These are phyloP conservation scores for Zymoseptoria passerinii DNA, from an alignment of 2,329 filamentous ascomycete genomes.

Conservation along the genomic window DNA sequence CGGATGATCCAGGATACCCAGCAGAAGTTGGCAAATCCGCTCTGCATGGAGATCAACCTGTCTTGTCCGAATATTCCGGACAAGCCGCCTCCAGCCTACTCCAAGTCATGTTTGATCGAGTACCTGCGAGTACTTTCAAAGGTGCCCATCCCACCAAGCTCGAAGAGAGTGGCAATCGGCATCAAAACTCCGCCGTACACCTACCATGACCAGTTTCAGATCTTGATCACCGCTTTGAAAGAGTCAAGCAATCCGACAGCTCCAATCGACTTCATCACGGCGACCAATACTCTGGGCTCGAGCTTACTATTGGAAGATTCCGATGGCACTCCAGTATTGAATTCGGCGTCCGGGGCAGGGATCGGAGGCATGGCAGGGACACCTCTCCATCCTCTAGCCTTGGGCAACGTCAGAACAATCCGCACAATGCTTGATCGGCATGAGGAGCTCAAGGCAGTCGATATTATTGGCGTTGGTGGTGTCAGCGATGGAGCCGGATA, in stretches of 20 bases:
- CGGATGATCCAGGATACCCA: slow-evolving; percentile 36
- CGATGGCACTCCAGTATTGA: slow-evolving; percentile 33
- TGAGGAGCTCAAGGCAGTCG: slow-evolving; percentile 44
- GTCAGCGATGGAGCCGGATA: slow-evolving; percentile 58
- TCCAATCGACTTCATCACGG: slow-evolving; percentile 60
- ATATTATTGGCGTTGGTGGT: slow-evolving; percentile 64
- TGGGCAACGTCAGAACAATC: slow-evolving; percentile 69
- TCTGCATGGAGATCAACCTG: slow-evolving; percentile 70
- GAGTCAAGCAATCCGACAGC: slow-evolving; percentile 26
- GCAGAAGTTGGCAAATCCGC: slow-evolving; percentile 34
- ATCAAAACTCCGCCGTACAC: slow-evolving; percentile 74
- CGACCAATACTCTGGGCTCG: slow-evolving; percentile 65
- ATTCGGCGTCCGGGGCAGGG: slow-evolving; percentile 47
- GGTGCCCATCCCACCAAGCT: neutral
- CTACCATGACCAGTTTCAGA: slow-evolving; percentile 55
- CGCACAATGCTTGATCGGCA: slow-evolving; percentile 48
- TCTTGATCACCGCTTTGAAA: slow-evolving; percentile 47
- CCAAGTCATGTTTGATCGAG: slow-evolving; percentile 39
- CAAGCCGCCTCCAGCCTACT: slow-evolving; percentile 64
- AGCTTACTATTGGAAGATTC: slow-evolving; percentile 48
- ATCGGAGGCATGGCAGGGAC: slow-evolving; percentile 66
- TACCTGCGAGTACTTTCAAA: slow-evolving; percentile 47
- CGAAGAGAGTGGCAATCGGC: slow-evolving; percentile 44
- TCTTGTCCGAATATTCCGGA: slow-evolving; percentile 67
- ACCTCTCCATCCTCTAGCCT: slow-evolving; percentile 61